Conservation (phyloP, 108 stramenopile genomes). For the Cylindrotheca fusiformis region DNA sequence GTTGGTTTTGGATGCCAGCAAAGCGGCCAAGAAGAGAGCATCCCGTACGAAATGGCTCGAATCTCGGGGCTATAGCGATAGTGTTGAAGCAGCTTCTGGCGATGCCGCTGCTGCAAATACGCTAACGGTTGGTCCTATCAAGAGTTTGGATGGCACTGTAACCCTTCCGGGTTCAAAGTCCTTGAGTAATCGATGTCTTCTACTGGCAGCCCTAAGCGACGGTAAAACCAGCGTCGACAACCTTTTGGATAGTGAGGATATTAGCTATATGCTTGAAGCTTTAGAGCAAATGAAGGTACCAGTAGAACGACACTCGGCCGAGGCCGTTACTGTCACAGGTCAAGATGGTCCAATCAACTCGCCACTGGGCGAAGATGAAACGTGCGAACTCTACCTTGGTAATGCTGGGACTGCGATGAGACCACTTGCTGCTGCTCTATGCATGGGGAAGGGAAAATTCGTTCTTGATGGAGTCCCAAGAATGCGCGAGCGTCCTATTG, state of each 20-base stretch:
- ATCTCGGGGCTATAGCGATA: slow-evolving; percentile 33
- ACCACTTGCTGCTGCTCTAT: slow-evolving; percentile 91
- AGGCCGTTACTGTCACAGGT: slow-evolving; percentile 70
- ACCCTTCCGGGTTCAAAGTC: slow-evolving; percentile 95
- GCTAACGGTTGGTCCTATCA: slow-evolving; percentile 75
- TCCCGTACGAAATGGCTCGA: slow-evolving; percentile 72
- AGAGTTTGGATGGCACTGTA: slow-evolving; percentile 79
- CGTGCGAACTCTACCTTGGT: slow-evolving; percentile 84
- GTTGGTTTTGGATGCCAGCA: slow-evolving; percentile 38
- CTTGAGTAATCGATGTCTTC: slow-evolving; percentile 87
- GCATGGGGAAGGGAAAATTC: slow-evolving; percentile 88
- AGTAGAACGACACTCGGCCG: slow-evolving; percentile 52
- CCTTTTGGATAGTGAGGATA: slow-evolving; percentile 93
- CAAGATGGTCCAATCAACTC: slow-evolving; percentile 85
- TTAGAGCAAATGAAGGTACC: slow-evolving; percentile 82
- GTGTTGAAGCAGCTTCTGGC: slow-evolving; percentile 13
- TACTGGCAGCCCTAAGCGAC: slow-evolving; percentile 69
- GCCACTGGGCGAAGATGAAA: slow-evolving; percentile 45
- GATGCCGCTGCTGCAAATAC: slow-evolving; percentile 34
- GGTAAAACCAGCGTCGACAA: slow-evolving; percentile 82
- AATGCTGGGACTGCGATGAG: slow-evolving; percentile 97
- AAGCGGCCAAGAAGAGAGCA: slow-evolving; percentile 53
- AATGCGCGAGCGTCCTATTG: slow-evolving; percentile 96
- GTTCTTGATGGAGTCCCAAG: slow-evolving; percentile 93
- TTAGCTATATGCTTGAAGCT: slow-evolving; percentile 94